Conservation (phyloP, 2,329 filamentous ascomycete species). For the Albophoma yamanashiensis region DNA sequence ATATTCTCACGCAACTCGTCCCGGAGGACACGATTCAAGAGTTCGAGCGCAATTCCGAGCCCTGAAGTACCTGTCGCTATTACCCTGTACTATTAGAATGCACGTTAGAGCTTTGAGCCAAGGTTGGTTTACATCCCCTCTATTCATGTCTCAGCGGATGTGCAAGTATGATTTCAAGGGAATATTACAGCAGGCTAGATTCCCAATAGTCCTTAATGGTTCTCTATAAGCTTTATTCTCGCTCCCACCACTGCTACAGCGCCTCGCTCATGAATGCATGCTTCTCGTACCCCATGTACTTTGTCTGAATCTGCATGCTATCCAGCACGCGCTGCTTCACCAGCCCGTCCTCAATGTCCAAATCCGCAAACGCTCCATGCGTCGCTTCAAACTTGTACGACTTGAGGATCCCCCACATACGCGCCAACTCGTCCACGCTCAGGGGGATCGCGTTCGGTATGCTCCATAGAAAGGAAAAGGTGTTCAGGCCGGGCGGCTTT, state of each 20-base stretch:
- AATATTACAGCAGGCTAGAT: neutral
- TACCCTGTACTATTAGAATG: neutral
- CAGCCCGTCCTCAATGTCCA: slow-evolving; percentile 45
- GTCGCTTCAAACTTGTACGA: slow-evolving; percentile 52
- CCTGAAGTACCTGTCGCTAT: neutral
- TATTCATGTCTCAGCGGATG: neutral
- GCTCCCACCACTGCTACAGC: slow-evolving; percentile 2
- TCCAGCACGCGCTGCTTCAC: slow-evolving; percentile 58
- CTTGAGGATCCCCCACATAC: slow-evolving; percentile 61
- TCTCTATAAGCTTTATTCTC: neutral
- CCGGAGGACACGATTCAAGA: neutral
- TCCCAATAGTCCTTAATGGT: neutral
- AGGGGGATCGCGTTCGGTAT: slow-evolving; percentile 68
- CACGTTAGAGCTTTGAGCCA: neutral
- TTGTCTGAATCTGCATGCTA: slow-evolving; percentile 66
- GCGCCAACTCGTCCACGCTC: slow-evolving; percentile 46
- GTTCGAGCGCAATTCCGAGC: neutral
- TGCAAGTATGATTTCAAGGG: neutral
- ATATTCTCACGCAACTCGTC: slow-evolving; percentile 5
- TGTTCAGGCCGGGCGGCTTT: slow-evolving; percentile 34
- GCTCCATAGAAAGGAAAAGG: slow-evolving; percentile 66
- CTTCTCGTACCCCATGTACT: slow-evolving; percentile 32
- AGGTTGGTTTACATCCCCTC: neutral
- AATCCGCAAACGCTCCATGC: slow-evolving; percentile 55
- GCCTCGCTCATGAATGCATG: slow-evolving; percentile 26